Base-by-base conservation (phyloP, 352 stramenopile species). In the Globisporangium cylindrosporum region DNA sequence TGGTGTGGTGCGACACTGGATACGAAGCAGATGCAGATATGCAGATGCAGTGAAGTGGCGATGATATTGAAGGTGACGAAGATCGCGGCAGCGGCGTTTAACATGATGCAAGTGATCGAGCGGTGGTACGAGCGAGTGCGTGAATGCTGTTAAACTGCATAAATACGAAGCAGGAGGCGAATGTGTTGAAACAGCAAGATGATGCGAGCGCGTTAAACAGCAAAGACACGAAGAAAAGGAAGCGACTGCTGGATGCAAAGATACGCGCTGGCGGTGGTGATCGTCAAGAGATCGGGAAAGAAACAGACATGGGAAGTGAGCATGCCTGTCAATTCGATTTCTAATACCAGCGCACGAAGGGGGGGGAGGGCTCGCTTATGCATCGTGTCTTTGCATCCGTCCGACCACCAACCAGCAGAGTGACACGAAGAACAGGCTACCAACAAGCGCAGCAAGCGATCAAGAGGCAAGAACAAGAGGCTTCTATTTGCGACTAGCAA, bases 221-320 rank as follows among this genome's bases (percentile, higher is more conserved):
- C 60, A 66, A 56, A 66, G 60, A 66, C 60, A 66, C 60, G 60
- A 59, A 66, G 25, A 41, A 7, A 32, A 18, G 36, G 53, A 20
- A 5, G 22, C 51, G 38, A 46, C 38, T 46, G 38, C 15, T 43
- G 27, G 51, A 60, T 41, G 55, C 55, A 60, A 60, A 60, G 55
- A 60, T 46, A 46, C 27, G 54, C 25, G 6, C 10, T 15, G 22
- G 27, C 27, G 3, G 8, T 29, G 51, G 24, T 57, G n/a, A 18
- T 24, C 34, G 32, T 22, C 15, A 55, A 64, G 59, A 5, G 27
- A 55, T 27, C 38, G 22, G 43, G 22, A 32, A 57, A 14, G 22
- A 58, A 58, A 51, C n/a, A 25, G 43, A 57, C 56, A 63, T 53
- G n/a, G 57, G 43, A 51, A 51, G 38, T 27, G 20, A 32, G 56